A percentile compares a stretch with the other conserved stretches of the same genome.
These are phyloP conservation scores for Kwoniella dejecticola DNA, from an alignment of 768 basidiomycete species.

Conservation along the genomic window DNA sequence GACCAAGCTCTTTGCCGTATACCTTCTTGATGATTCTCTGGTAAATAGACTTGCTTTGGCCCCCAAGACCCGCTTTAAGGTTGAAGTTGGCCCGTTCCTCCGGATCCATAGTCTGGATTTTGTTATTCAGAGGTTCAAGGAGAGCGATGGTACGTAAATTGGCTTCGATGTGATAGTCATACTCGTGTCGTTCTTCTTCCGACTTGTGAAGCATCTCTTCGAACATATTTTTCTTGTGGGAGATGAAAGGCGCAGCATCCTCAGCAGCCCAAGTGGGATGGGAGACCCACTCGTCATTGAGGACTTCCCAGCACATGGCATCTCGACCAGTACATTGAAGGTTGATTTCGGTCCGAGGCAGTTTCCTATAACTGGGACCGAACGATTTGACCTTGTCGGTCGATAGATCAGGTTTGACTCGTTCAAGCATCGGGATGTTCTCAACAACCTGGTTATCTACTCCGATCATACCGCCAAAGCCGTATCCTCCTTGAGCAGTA, in stretches of 20 bases:
- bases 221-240: constrained; percentile 94
- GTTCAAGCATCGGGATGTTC: constrained; percentile 72
- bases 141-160: constrained; percentile 85
- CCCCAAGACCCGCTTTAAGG: constrained; percentile 85
- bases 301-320: constrained; percentile 87
- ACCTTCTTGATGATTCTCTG: constrained; percentile 91
- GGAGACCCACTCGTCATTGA: constrained; percentile 98
- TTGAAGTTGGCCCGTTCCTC: constrained; percentile 82
- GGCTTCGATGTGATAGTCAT: constrained; percentile 91
- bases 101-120: constrained; percentile 82
- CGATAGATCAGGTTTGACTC: constrained; percentile 66
- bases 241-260: constrained; percentile 80
- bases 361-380: constrained; percentile 88
- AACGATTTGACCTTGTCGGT: constrained; percentile 59
- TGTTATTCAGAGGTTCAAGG: constrained; percentile 79
- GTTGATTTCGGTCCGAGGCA: constrained; percentile 81
- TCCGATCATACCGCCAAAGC: constrained; percentile 51
- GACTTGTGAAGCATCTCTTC: constrained; percentile 95
- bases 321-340: constrained; percentile 93
- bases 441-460: constrained; percentile 65
- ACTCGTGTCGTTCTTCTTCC: constrained; percentile 98
- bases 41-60: constrained; percentile 80
- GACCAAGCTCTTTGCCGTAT: constrained; percentile 65
- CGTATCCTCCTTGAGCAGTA: constrained; percentile 45
- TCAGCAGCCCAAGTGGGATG: constrained; percentile 98